A percentile compares a stretch with the other conserved stretches of the same genome.
phyloP scores from a whole-genome alignment of 2,329 filamentous ascomycete species.

The Rutstroemia sp. region DNA sequence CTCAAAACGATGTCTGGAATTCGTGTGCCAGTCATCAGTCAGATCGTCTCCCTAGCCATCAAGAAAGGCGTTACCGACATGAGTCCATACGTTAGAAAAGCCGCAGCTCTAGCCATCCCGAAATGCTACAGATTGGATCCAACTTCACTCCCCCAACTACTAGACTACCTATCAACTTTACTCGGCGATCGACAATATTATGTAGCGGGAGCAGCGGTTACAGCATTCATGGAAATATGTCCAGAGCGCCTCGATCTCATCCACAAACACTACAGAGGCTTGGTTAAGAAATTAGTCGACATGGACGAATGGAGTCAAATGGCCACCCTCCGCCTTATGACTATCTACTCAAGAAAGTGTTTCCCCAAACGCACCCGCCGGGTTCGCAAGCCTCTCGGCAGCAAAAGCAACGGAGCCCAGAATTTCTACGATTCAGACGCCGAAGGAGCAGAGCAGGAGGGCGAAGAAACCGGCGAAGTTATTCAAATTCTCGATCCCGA shows the following conservation, averaged over 20 bases:
- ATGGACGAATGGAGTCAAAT: slow-evolving; percentile 99
- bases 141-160: slow-evolving; percentile 72
- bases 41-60: slow-evolving; percentile 93
- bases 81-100: slow-evolving; percentile 88
- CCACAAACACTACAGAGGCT: slow-evolving; percentile 77
- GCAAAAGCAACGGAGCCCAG: slow-evolving; percentile 41
- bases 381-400: slow-evolving; percentile 36
- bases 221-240: slow-evolving; percentile 82
- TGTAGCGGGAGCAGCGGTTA: slow-evolving; percentile 88
- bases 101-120: slow-evolving; percentile 86
- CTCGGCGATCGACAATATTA: slow-evolving; percentile 92
- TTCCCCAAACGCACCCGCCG: slow-evolving; percentile 66
- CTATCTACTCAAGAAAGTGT: slow-evolving; percentile 76
- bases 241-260: slow-evolving; percentile 82
- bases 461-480: slow-evolving; percentile 40
- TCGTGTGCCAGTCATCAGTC: slow-evolving; percentile 92
- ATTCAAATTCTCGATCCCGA: slow-evolving; percentile 67
- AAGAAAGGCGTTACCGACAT: slow-evolving; percentile 91
- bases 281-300: slow-evolving; percentile 88
- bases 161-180: slow-evolving; percentile 72
- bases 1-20: slow-evolving; percentile 97
- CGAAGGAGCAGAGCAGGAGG: slow-evolving; percentile 27
- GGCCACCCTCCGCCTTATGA: slow-evolving; percentile 73
- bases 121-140: slow-evolving; percentile 94
- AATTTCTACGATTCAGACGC: slow-evolving; percentile 59